Base-by-base conservation (phyloP, 75 land plant species). In the Ceratopteris richardii region DNA sequence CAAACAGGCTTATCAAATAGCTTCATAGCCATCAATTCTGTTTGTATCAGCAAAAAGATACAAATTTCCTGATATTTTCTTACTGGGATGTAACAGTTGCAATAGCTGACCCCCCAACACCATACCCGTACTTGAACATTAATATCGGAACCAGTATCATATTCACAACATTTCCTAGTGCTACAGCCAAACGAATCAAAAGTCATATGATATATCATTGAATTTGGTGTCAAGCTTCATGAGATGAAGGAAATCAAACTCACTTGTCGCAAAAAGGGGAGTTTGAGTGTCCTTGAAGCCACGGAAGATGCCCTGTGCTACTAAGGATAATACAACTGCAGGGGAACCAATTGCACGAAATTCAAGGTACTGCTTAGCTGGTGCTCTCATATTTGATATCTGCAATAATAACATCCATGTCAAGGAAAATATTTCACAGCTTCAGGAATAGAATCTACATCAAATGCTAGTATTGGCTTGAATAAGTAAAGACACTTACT, bases 271-370 rank as follows among this genome's bases (percentile, higher is more conserved):
- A 80, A 81, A 84, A 13, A 91, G 62, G 57, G 88, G 97, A 58
- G 94, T 88, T 69, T 69, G 84, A 29, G 97, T 84, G 44, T 91
- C 88, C 67, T 88, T 91, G 44, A 91, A 82, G 24, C 88, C 94
- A 46, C 85, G 77, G 68, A 91, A 91, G 23, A 87, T 75, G 28
- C 97, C 97, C 67, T 91, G 97, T 65, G 72, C 72, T 25, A 88
- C 88, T 59, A 91, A 71, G 24, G 97, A 89, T 39, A 91, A 72
- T 47, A 91, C 86, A 60, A 84, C 78, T 54, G 97, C 88, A 17
- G 97, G 94, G 60, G 94, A 85, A 60, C 93, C 96, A 61, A 90
- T 51, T 41, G 93, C 78, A 28, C 93, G 75, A 41, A 87, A 26
- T 57, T 70, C 72, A 68, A 90, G 42, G 76, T 87, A 90, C 65